A percentile compares a stretch with the other conserved stretches of the same genome.
phyloP scores from a whole-genome alignment of 805 yeast genomes.

The Starmera amethionina region DNA sequence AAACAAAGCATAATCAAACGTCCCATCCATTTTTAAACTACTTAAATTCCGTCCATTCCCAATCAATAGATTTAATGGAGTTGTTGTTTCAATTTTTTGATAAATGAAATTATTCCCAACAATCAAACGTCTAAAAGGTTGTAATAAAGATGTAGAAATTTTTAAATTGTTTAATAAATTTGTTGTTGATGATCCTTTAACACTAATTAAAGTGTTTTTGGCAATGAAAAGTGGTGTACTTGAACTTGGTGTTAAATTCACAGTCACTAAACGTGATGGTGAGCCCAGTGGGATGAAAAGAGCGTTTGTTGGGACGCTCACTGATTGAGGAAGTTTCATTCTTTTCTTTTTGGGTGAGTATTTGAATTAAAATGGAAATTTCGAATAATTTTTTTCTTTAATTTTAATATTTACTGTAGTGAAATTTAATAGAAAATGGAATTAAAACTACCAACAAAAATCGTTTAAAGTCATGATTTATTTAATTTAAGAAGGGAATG shows the following conservation, averaged over 20 bases:
- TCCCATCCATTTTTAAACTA: conserved; percentile 40
- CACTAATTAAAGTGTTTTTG: conserved; percentile 38
- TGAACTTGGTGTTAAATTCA: conserved; percentile 45
- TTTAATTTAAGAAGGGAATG: too few relatives aligned
- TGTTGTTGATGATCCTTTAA: conserved; percentile 24
- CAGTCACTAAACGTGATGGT: conserved; percentile 37
- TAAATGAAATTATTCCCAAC: conserved; percentile 30
- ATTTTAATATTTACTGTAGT: not conserved
- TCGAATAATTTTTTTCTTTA: not conserved
- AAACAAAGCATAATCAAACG: conserved; percentile 53
- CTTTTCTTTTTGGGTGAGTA: not conserved
- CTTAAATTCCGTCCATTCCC: conserved; percentile 24
- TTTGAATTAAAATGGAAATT: not conserved
- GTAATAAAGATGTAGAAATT: conserved; percentile 9
- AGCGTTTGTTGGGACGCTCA: conserved; percentile 10
- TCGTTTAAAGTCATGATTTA: too few relatives aligned
- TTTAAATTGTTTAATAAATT: conserved; percentile 7
- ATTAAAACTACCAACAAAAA: too few relatives aligned
- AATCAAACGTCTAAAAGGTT: conserved; percentile 36
- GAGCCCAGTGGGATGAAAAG: conserved; percentile 35
- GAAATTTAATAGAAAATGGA: too few relatives aligned
- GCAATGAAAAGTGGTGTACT: conserved; percentile 41
- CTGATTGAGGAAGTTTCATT: not conserved
- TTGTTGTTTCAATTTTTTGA: conserved; percentile 38
- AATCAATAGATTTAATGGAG: conserved; percentile 34